Evolutionary conservation across 805 yeast species (phyloP).

Genomic region (Saturnispora sanitii): DNA sequence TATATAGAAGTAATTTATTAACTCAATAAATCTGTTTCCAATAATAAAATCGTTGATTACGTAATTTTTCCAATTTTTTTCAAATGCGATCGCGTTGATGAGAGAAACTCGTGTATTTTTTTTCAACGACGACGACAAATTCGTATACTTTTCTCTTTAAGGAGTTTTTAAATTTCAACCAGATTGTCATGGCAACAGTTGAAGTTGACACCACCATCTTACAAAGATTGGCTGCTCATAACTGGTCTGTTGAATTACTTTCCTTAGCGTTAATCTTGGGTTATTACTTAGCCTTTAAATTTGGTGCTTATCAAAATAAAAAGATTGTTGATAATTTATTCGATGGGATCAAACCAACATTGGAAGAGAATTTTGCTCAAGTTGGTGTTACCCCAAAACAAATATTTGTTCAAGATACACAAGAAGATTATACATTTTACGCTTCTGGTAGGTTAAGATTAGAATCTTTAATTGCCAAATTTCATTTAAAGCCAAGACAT

Average conservation of each 20-base stretch:
- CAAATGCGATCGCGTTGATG: neutral
- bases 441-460: conserved; percentile 86
- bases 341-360: conserved; percentile 34
- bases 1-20: no score
- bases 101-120: neutral
- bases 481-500: conserved; percentile 70
- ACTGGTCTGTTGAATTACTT: conserved; percentile 68
- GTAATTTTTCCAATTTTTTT: neutral
- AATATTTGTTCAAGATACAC: conserved; percentile 50
- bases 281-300: conserved; percentile 40
- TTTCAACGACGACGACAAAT: neutral
- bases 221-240: conserved; percentile 49
- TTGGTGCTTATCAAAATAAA: conserved; percentile 55
- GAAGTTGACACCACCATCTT: conserved; percentile 48
- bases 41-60: no score
- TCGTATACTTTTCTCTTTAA: neutral
- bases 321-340: conserved; percentile 45
- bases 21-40: no score
- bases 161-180: neutral
- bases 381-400: conserved; percentile 49
- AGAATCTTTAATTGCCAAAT: conserved; percentile 47
- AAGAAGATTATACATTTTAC: conserved; percentile 54
- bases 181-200: neutral
- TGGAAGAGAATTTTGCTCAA: conserved; percentile 64
- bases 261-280: conserved; percentile 42